Evolutionary conservation across 2,329 filamentous ascomycete species (phyloP).

Genomic region (Albophoma yamanashiensis): DNA sequence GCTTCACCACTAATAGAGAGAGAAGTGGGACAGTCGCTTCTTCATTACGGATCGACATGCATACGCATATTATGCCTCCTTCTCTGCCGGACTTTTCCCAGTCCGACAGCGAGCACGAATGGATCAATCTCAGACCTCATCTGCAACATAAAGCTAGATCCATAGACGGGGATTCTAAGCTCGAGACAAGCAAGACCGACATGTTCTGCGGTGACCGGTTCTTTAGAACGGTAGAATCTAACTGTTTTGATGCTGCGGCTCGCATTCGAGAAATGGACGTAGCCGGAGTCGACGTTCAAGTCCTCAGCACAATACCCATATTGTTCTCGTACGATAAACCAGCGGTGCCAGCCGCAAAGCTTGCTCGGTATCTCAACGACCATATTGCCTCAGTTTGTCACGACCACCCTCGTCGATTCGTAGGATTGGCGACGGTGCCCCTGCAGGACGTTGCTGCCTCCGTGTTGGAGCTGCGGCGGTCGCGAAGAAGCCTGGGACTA

Average conservation of each 20-base stretch:
- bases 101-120: background rate
- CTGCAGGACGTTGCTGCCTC: background rate
- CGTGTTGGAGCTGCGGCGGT: background rate
- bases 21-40: background rate
- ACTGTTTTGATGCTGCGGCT: background rate
- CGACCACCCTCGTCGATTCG: background rate
- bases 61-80: background rate
- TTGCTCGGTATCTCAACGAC: background rate
- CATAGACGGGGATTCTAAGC: background rate
- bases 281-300: background rate
- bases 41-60: background rate
- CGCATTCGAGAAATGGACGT: background rate
- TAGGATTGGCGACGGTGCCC: background rate
- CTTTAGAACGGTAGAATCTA: background rate
- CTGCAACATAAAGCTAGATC: background rate
- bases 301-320: background rate
- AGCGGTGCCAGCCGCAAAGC: background rate
- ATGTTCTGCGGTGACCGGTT: background rate
- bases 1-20: background rate
- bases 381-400: background rate
- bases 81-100: background rate
- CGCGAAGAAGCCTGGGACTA: background rate
- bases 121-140: background rate
- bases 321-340: background rate
- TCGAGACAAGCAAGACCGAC: background rate